Conservation (phyloP, 2,329 filamentous ascomycete species). For the Exophiala spinifera region DNA sequence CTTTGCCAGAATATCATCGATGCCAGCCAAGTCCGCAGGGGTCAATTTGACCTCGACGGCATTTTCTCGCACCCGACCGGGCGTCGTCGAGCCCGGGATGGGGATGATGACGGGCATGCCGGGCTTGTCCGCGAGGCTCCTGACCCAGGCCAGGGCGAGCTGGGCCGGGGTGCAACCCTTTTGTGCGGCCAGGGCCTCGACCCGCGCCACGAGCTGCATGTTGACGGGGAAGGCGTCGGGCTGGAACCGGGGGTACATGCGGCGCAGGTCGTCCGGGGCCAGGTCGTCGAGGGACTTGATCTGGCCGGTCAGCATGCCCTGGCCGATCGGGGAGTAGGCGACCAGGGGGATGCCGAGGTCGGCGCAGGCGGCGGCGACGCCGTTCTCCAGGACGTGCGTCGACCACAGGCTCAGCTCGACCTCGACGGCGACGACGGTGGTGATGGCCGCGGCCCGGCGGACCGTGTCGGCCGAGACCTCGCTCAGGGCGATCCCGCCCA, state of each 20-base stretch:
- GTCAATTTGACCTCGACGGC: neutral
- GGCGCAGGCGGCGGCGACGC: slow-evolving; percentile 53
- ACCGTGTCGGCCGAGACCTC: slow-evolving; percentile 45
- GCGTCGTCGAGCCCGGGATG: slow-evolving; percentile 39
- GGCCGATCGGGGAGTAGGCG: slow-evolving; percentile 58
- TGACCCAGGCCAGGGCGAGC: slow-evolving; percentile 51
- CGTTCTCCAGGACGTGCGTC: slow-evolving; percentile 57
- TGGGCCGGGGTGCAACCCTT: slow-evolving; percentile 47
- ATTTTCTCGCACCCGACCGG: neutral
- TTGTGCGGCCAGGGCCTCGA: slow-evolving; percentile 44
- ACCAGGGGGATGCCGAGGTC: slow-evolving; percentile 58
- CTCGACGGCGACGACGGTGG: slow-evolving; percentile 51
- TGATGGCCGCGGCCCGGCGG: slow-evolving; percentile 33
- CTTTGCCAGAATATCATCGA: slow-evolving; percentile 1
- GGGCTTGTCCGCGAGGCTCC: slow-evolving; percentile 35
- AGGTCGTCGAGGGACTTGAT: slow-evolving; percentile 47
- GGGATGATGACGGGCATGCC: slow-evolving; percentile 35
- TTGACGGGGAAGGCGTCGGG: slow-evolving; percentile 50
- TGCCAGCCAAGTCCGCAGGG: neutral
- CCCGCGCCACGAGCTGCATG: slow-evolving; percentile 45
- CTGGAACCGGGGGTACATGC: slow-evolving; percentile 48
- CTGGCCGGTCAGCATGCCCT: slow-evolving; percentile 53
- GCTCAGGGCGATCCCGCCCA: slow-evolving; percentile 42
- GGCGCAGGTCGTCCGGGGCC: slow-evolving; percentile 45
- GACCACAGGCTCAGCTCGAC: slow-evolving; percentile 58